These are phyloP conservation scores for Pichia sp. DNA, from an alignment of 1,139 yeast genomes.

Conservation along the genomic window DNA sequence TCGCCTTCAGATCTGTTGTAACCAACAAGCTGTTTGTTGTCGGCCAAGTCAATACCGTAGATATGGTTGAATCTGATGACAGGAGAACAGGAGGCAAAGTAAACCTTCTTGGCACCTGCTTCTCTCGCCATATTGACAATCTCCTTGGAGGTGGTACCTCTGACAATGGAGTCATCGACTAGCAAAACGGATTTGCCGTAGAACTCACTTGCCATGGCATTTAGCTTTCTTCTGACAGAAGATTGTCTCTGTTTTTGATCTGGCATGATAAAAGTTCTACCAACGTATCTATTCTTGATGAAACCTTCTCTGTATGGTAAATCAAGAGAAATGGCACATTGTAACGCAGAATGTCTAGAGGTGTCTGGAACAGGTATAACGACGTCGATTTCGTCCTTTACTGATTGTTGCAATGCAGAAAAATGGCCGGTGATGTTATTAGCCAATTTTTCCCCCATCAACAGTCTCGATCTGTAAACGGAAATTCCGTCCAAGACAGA, in stretches of 20 bases:
- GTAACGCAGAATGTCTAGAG: conserved; percentile 87
- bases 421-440: conserved; percentile 51
- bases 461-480: conserved; percentile 85
- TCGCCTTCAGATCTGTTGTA: conserved; percentile 66
- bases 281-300: conserved; percentile 92
- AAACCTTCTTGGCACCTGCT: conserved; percentile 92
- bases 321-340: conserved; percentile 75
- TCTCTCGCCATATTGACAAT: conserved; percentile 96
- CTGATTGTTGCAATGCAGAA: conserved; percentile 35
- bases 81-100: conserved; percentile 95
- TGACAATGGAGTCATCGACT: conserved; percentile 94
- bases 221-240: conserved; percentile 86
- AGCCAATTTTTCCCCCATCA: conserved; percentile 91
- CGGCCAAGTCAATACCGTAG: conserved; percentile 96
- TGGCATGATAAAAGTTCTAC: conserved; percentile 98
- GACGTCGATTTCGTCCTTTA: conserved; percentile 64
- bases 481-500: conserved; percentile 92
- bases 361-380: conserved; percentile 99
- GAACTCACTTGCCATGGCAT: conserved; percentile 94
- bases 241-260: conserved; percentile 92
- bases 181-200: conserved; percentile 77
- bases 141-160: conserved; percentile 96
- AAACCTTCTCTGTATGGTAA: conserved; percentile 95
- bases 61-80: conserved; percentile 93
- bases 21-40: conserved; percentile 89